A percentile compares a stretch with the other conserved stretches of the same genome.
Evolutionary conservation across 2,329 filamentous ascomycete genomes (phyloP).

Genomic region (Emericellopsis cladophorae): DNA sequence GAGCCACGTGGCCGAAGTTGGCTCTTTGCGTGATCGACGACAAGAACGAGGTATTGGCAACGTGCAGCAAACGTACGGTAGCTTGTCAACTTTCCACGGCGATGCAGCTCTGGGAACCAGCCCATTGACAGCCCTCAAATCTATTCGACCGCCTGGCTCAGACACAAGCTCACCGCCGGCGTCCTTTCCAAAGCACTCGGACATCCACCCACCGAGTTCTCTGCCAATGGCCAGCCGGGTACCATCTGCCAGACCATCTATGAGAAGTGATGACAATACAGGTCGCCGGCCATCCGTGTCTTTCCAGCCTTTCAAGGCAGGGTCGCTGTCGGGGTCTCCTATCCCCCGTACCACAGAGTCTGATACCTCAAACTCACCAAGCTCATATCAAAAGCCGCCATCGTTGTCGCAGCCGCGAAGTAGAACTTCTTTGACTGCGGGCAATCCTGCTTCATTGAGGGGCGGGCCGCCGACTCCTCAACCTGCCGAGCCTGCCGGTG

Average conservation of each 20-base stretch:
- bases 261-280: slow-evolving; percentile 37
- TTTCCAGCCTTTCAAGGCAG: slow-evolving; percentile 93
- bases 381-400: slow-evolving; percentile 34
- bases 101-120: slow-evolving; percentile 67
- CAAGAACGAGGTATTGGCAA: slow-evolving; percentile 37
- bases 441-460: slow-evolving; percentile 62
- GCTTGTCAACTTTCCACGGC: slow-evolving; percentile 81
- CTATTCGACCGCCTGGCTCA: slow-evolving; percentile 48
- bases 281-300: slow-evolving; percentile 70
- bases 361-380: slow-evolving; percentile 42
- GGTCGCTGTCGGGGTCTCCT: slow-evolving; percentile 84
- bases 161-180: slow-evolving; percentile 47
- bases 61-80: slow-evolving; percentile 73
- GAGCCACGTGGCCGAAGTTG: slow-evolving; percentile 39
- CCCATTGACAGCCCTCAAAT: slow-evolving; percentile 71
- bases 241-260: slow-evolving; percentile 16
- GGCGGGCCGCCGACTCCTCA: slow-evolving; percentile 46
- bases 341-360: slow-evolving; percentile 33
- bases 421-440: slow-evolving; percentile 59
- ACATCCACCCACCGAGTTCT: slow-evolving; percentile 34
- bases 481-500: slow-evolving; percentile 49
- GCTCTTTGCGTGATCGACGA: slow-evolving; percentile 62
- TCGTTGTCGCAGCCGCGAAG: slow-evolving; percentile 46
- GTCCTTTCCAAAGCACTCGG: slow-evolving; percentile 33
- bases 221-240: slow-evolving; percentile 32